Base-by-base conservation (phyloP, 306 rosid species). In the Vigna unguiculata region DNA sequence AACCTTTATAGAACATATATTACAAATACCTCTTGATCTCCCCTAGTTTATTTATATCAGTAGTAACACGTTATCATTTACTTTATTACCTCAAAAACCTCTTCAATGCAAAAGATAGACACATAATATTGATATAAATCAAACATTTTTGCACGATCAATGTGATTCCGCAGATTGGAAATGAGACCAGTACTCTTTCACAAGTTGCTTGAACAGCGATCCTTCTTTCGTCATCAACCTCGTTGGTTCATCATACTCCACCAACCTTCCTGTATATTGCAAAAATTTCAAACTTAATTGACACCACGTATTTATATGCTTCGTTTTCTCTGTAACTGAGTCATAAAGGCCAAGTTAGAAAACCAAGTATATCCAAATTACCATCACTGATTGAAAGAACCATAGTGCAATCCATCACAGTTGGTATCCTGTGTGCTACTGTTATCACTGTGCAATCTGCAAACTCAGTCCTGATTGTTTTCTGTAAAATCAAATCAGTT, bases 341-440 rank as follows among this genome's bases (percentile, higher is more conserved):
- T n/a, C n/a, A n/a, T n/a, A n/a, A n/a, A n/a, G n/a, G n/a, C n/a
- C n/a, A n/a, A n/a, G n/a, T n/a, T n/a, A n/a, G n/a, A n/a, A n/a
- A n/a, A n/a, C n/a, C n/a, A n/a, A n/a, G n/a, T n/a, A 53, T 6
- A 4, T 21, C 45, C 30, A 15, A 82, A 71, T 76, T 72, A 91
- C 89, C 92, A 25, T 91, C 92, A 9, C 94, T 87, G 11, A 91
- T 78, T 64, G 92, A 80, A 9, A 89, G 90, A 78, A 89, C 87
- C 94, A 69, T 91, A 3, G 87, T 86, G 91, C 94, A 89, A 85
- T 88, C 91, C 94, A 91, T 89, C 47, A 89, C 97, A 0, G 92
- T 91, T 0, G 94, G 92, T 72, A 89, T 83, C 78, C 94, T 85
- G 74, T 91, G 94, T 11, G 97, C 94, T 1, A 86, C 90, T 6